phyloP scores from a whole-genome alignment of 306 rosid species.

The Pterocarpus macrocarpus region DNA sequence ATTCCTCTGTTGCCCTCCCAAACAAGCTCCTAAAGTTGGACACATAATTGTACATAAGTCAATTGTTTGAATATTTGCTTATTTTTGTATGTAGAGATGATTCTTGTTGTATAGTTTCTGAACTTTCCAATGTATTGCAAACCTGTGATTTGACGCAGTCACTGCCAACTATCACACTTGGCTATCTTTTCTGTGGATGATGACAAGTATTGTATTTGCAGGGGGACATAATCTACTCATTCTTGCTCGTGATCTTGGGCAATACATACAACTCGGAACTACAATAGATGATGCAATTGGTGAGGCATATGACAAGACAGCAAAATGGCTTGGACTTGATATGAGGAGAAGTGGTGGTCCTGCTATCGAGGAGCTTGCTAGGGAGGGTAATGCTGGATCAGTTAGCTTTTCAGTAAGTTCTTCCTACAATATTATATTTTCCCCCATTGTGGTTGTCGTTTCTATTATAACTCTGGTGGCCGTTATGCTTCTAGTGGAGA shows the following conservation, averaged over 20 bases:
- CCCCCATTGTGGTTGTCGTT: slow-evolving; percentile 19
- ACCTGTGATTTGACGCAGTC: slow-evolving; percentile 1
- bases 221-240: slow-evolving; percentile 94
- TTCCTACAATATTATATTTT: slow-evolving; percentile 24
- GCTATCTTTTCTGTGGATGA: slow-evolving; percentile 37
- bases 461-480: slow-evolving; percentile 27
- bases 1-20: slow-evolving; percentile 9
- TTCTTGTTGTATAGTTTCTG: slow-evolving; percentile 25
- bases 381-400: slow-evolving; percentile 81
- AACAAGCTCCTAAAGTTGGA: not conserved
- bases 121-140: slow-evolving; percentile 17
- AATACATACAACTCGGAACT: slow-evolving; percentile 91
- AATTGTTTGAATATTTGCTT: slow-evolving; percentile 23
- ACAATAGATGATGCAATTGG: slow-evolving; percentile 98
- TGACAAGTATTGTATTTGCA: slow-evolving; percentile 44
- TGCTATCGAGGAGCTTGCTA: slow-evolving; percentile 93
- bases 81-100: slow-evolving; percentile 9
- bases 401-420: slow-evolving; percentile 78
- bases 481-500: slow-evolving; percentile 35
- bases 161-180: slow-evolving; percentile 22
- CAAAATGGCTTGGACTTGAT: slow-evolving; percentile 99
- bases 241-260: slow-evolving; percentile 91
- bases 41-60: slow-evolving; percentile 1
- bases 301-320: slow-evolving; percentile 96
- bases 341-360: slow-evolving; percentile 98